Base-by-base conservation (phyloP, 148 eudicot genomes). In the Vaccinium vitisidaea region DNA sequence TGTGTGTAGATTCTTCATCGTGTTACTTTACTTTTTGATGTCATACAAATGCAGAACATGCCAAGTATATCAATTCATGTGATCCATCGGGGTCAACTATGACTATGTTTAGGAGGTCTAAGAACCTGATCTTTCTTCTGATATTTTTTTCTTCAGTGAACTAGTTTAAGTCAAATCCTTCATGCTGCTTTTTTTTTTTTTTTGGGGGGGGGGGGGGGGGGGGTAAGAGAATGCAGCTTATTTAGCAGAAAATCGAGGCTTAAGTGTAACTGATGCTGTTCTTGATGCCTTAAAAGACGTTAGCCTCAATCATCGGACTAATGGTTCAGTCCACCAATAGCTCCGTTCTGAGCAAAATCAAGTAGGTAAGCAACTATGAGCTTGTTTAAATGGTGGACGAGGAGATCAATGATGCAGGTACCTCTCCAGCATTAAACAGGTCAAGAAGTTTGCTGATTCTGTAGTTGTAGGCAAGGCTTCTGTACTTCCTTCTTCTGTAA, bases 261-360 rank as follows among this genome's bases (percentile, higher is more conserved):
- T 92, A 85, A 87, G 91, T 69, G 86, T 94, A 27, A 89, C 84
- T 16, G 96, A 91, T 85, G 94, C 92, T 52, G 98, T 95, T 86
- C 77, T 82, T 32, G 89, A 90, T 77, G 90, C 90, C 78, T 84
- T 97, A 71, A 87, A 84, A 52, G 89, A 88, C 50, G 83, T 91
- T 79, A 94, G 90, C 36, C 89, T 84, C 52, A 88, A 81, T 75
- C 83, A 87, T 19, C 87, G 88, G 84, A 95, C 89, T 97, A 43
- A 89, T 95, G 94, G 90, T 95, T 58, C 91, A 88, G 74, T 97
- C 99, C 56, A 84, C 85, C 23, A 88, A 89, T 80, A 94, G 98
- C 77, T 86, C 98, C 0, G 98, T 97, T 81, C 92, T 97, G 39
- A 84, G 80, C 71, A 89, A 85, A 71, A 82, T 97, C 86, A 90